A percentile compares a stretch with the other conserved stretches of the same genome.
phyloP scores from a whole-genome alignment of 2,329 filamentous ascomycete genomes.

The Pseudonectria foliicola region DNA sequence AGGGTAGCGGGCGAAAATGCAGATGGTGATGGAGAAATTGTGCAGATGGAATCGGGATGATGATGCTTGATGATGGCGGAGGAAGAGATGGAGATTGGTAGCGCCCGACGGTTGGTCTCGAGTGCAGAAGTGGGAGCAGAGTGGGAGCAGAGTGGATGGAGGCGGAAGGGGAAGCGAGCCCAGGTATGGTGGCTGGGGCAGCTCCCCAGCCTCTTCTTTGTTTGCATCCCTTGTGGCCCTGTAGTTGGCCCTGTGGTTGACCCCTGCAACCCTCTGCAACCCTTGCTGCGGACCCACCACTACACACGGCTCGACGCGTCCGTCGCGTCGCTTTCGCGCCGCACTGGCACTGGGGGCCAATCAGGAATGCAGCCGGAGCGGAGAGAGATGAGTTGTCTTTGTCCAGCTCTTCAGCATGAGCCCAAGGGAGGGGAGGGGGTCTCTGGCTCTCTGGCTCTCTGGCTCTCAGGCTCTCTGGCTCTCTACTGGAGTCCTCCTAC shows the following conservation, averaged over 20 bases:
- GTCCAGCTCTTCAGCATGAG: too few relatives aligned
- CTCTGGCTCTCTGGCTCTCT: too few relatives aligned
- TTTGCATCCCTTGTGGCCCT: constrained; percentile 10
- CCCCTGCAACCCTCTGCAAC: constrained; percentile 13
- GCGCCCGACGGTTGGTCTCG: constrained; percentile 17
- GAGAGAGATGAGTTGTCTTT: background rate
- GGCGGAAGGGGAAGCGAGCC: constrained; percentile 8
- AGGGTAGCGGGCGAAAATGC: constrained; percentile 1
- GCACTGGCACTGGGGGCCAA: constrained; percentile 18
- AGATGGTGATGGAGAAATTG: constrained; percentile 6
- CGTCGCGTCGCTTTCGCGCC: constrained; percentile 26
- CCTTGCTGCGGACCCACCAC: background rate
- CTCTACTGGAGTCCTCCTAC: too few relatives aligned
- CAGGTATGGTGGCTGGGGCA: constrained; percentile 21
- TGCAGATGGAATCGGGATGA: constrained; percentile 16
- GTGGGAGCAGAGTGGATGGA: background rate
- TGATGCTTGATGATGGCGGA: constrained; percentile 19
- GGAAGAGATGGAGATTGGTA: constrained; percentile 17
- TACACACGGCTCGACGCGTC: constrained; percentile 12
- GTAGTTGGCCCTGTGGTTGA: too few relatives aligned
- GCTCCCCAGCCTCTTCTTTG: constrained; percentile 20
- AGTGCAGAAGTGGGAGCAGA: constrained; percentile 9
- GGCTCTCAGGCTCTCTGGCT: too few relatives aligned
- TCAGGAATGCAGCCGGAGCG: constrained; percentile 7
- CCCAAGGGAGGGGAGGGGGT: background rate